Conservation (phyloP, 768 basidiomycete species). For the Calocera viscosa region DNA sequence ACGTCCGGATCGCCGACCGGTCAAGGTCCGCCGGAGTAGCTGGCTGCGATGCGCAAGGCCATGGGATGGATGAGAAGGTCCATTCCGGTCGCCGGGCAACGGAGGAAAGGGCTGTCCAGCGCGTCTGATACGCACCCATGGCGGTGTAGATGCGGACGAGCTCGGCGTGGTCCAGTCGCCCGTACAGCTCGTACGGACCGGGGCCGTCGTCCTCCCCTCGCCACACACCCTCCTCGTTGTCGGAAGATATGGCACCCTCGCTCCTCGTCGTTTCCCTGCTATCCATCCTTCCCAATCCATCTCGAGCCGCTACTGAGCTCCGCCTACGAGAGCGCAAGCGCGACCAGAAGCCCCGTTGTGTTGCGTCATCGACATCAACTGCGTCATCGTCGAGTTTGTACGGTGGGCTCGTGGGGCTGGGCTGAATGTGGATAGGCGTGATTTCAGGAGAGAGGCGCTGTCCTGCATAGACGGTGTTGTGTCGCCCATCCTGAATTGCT, state of each 20-base stretch:
- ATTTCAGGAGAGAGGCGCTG: not conserved
- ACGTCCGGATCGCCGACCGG: not conserved
- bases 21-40: not conserved
- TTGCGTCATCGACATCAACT: not conserved
- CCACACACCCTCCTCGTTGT: not conserved
- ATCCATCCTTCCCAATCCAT: not conserved
- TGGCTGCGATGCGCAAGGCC: not conserved
- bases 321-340: not conserved
- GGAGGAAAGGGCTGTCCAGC: not conserved
- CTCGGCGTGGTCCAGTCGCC: not conserved
- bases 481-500: not conserved
- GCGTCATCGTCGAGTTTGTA: conserved; percentile 2
- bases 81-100: not conserved
- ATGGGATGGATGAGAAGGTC: not conserved
- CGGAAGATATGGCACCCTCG: not conserved
- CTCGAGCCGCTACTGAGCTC: not conserved
- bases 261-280: not conserved
- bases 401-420: not conserved
- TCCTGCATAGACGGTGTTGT: not conserved
- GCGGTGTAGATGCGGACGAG: not conserved
- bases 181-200: conserved; percentile 2
- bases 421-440: not conserved
- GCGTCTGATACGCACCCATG: not conserved
- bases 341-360: not conserved
- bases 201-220: not conserved